A percentile compares a stretch with the other conserved stretches of the same genome.
Conservation (phyloP, 805 yeast genomes). For the Kuraishia cidri region DNA sequence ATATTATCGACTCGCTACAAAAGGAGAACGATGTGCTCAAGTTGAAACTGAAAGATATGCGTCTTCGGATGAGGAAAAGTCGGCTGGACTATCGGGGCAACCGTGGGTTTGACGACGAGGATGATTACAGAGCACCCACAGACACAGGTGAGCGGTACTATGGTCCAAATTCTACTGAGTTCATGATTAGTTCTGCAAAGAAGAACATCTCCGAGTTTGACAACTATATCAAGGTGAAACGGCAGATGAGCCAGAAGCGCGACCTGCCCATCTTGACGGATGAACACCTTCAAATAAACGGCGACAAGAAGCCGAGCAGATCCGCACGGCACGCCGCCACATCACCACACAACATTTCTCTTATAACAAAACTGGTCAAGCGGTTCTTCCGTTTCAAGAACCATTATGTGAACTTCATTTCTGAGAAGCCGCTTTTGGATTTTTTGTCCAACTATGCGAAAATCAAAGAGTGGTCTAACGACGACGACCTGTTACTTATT, state of each 20-base stretch:
- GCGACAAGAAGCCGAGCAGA: neutral
- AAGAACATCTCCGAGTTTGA: conserved; percentile 13
- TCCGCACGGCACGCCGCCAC: conserved; percentile 4
- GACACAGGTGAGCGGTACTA: conserved; percentile 34
- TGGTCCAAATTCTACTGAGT: conserved; percentile 41
- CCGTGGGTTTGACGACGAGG: conserved; percentile 6
- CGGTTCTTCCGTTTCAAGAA: conserved; percentile 30
- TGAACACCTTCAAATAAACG: neutral
- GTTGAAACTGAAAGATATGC: conserved; percentile 2
- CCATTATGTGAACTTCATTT: conserved; percentile 30
- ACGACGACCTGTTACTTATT: conserved; percentile 36
- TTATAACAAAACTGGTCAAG: conserved; percentile 26
- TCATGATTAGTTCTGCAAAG: conserved; percentile 26
- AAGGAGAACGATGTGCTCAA: conserved; percentile 3
- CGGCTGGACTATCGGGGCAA: conserved; percentile 2
- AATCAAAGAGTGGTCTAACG: conserved; percentile 32
- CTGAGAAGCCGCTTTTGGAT: conserved; percentile 19
- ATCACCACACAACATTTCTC: conserved; percentile 20
- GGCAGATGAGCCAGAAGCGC: conserved; percentile 18
- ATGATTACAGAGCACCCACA: conserved; percentile 19
- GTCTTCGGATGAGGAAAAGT: conserved; percentile 1
- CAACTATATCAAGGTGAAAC: conserved; percentile 16
- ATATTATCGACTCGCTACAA: neutral
- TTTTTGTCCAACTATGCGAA: conserved; percentile 25
- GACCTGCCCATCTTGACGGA: conserved; percentile 13